phyloP scores from a whole-genome alignment of 2,329 filamentous ascomycete species.

The Pezizomycotina sp. region DNA sequence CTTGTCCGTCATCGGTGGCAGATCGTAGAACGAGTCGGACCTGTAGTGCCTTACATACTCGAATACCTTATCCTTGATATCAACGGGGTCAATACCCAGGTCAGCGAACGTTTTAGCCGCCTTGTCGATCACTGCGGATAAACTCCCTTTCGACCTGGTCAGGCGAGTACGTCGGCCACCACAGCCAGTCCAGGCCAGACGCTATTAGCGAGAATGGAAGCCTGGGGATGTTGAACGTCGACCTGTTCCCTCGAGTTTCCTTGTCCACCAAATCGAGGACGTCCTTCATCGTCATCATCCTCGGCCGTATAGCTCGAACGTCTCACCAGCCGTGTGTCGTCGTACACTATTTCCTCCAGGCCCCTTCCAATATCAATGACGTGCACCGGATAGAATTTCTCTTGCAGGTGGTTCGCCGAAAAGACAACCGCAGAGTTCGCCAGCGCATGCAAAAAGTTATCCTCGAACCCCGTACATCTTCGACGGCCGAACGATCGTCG shows the following conservation, averaged over 20 bases:
- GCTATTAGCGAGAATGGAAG: slow-evolving; percentile 58
- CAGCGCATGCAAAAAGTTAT: slow-evolving; percentile 72
- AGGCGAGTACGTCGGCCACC: slow-evolving; percentile 71
- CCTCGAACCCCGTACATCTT: slow-evolving; percentile 92
- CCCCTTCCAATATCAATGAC: slow-evolving; percentile 79
- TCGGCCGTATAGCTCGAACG: slow-evolving; percentile 85
- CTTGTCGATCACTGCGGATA: slow-evolving; percentile 71
- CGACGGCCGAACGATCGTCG: slow-evolving; percentile 85
- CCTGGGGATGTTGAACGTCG: slow-evolving; percentile 85
- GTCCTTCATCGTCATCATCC: slow-evolving; percentile 79
- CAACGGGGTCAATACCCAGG: slow-evolving; percentile 72
- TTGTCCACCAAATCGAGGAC: slow-evolving; percentile 75
- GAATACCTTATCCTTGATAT: slow-evolving; percentile 74
- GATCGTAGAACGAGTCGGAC: slow-evolving; percentile 73
- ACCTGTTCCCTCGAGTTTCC: slow-evolving; percentile 78
- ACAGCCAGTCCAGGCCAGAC: slow-evolving; percentile 58
- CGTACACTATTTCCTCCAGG: slow-evolving; percentile 75
- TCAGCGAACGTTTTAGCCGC: slow-evolving; percentile 92
- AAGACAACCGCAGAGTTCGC: slow-evolving; percentile 69
- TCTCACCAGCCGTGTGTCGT: slow-evolving; percentile 84
- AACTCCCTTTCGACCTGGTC: slow-evolving; percentile 87
- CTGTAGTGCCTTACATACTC: slow-evolving; percentile 61
- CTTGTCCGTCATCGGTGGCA: slow-evolving; percentile 84
- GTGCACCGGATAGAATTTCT: slow-evolving; percentile 83
- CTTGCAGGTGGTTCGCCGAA: slow-evolving; percentile 86